Evolutionary conservation across 495 filamentous ascomycete genomes (phyloP), one percentile per base, ranked within the genome.

Genomic region (Beverwykella pulmonaria): DNA sequence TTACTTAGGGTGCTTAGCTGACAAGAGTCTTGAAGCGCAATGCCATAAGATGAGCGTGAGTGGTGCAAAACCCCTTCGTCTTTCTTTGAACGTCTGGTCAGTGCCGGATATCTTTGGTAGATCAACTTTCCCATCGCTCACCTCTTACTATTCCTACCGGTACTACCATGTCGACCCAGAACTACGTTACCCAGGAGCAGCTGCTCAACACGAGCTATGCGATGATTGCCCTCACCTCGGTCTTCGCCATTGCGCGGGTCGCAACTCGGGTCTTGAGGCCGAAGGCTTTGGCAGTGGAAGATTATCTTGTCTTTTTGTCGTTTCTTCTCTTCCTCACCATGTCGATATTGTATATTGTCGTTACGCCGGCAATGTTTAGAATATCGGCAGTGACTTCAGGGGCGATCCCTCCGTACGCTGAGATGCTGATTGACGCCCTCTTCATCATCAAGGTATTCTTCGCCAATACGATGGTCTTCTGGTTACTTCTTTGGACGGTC

Each of bases 401-500:
- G 2, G 47, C 15, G 1, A 50, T 63, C 14, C 29, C 61, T 2
- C 67, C 71, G 0, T 76, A 75, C 46, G 47, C 70, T 1, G 71
- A 53, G 17, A 34, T 77, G 14, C 14, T 64, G 59, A 47, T 71
- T 1, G 78, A 80, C 52, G 25, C 47, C 0, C 8, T 73, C 12
- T 34, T 66, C 26, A 65, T 81, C 50, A 64, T 75, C 27, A 75
- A 73, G 52, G 66, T 75, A n/a, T 79, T 79, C 55, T 82, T 82
- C 46, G 76, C 76, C 19, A 78, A 77, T 27, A 78, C 77, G 8
- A 73, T 78, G 15, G 70, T 80, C 29, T 75, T 82, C 62, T 82
- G 81, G 80, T 59, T 75, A 8, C 74, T 71, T 2, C 61, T 82
- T n/a, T 83, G 81, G 81, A 65, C 75, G 41, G 77, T 82, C 47